Base-by-base conservation (phyloP, 306 rosid genomes). In the Mimosa bimucronata region DNA sequence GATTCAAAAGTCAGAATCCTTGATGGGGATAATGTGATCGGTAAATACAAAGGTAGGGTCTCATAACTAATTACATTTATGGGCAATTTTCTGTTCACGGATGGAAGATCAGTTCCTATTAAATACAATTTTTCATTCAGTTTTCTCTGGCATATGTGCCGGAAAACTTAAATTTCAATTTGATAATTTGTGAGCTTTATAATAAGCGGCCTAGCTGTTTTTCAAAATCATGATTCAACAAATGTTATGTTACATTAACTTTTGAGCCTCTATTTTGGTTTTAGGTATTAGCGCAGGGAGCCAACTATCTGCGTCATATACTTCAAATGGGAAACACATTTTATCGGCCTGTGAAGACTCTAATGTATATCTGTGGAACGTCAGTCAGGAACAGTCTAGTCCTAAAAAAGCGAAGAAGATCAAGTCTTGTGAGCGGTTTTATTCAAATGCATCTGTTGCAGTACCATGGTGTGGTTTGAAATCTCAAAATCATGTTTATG, bases 241-340 rank as follows among this genome's bases (percentile, higher is more conserved):
- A n/a, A 23, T 60, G 41, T 14, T 53, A 18, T 30, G 64, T 42
- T 57, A 53, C 78, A 45, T 76, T 83, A 53, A 88, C 21, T 21
- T 29, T 31, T n/a, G 19, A 25, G 16, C 86, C 16, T 84, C 31
- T 73, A 3, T 31, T 79, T 73, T 75, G 73, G 76, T 67, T 80
- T 19, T 48, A 87, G 96, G 91, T 69, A 60, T 74, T 71, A 83
- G 46, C 45, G 74, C 79, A 0, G 91, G 88, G 75, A 87, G 73
- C 85, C 90, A 81, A 72, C 72, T 44, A 31, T 83, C 91, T 80
- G 96, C 93, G 0, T 75, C 79, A 14, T 87, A 87, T 76, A 87
- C 96, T 66, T 83, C 90, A 25, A 82, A 91, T 55, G 96, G 96
- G 57, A 91, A 91, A 62, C 91, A 89, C 67, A 84, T 91, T 71